These are phyloP conservation scores for Xylona heveae DNA, from an alignment of 495 filamentous ascomycete species.

Conservation along the genomic window DNA sequence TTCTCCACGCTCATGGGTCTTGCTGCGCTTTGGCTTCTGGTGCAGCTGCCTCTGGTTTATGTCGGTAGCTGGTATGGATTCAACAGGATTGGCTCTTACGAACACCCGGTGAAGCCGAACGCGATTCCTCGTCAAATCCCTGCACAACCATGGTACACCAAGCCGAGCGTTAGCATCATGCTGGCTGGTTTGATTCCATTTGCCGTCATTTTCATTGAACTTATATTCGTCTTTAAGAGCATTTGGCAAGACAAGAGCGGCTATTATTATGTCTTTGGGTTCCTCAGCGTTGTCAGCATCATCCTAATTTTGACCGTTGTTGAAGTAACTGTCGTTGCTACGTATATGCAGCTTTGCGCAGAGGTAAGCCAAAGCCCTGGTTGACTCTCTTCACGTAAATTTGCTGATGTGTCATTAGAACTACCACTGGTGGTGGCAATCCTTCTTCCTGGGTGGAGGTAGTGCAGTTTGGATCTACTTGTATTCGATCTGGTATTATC, in stretches of 20 bases:
- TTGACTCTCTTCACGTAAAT: slow-evolving; percentile 6
- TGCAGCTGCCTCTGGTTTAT: slow-evolving; percentile 81
- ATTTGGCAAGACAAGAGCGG: slow-evolving; percentile 85
- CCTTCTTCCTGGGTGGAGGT: slow-evolving; percentile 64
- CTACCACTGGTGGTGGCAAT: slow-evolving; percentile 94
- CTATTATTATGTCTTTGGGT: slow-evolving; percentile 92
- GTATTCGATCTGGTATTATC: slow-evolving; percentile 79
- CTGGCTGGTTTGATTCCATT: slow-evolving; percentile 76
- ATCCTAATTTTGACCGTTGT: slow-evolving; percentile 64
- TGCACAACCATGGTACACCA: slow-evolving; percentile 59
- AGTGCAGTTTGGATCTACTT: slow-evolving; percentile 69
- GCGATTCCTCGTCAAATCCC: slow-evolving; percentile 57
- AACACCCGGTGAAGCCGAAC: slow-evolving; percentile 72
- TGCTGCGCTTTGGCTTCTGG: slow-evolving; percentile 64
- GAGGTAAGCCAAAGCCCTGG: slow-evolving; percentile 25
- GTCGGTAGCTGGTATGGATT: slow-evolving; percentile 67
- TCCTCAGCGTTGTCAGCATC: slow-evolving; percentile 51
- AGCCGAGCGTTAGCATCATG: slow-evolving; percentile 35
- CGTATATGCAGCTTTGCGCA: slow-evolving; percentile 67
- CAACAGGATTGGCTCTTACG: slow-evolving; percentile 44
- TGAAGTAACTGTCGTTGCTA: slow-evolving; percentile 77
- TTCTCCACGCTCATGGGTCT: slow-evolving; percentile 68
- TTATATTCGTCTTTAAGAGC: slow-evolving; percentile 80
- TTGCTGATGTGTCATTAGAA: slow-evolving; percentile 45
- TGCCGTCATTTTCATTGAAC: slow-evolving; percentile 82